Conservation (phyloP, 805 yeast genomes). For the Lipomyces yamadae region DNA sequence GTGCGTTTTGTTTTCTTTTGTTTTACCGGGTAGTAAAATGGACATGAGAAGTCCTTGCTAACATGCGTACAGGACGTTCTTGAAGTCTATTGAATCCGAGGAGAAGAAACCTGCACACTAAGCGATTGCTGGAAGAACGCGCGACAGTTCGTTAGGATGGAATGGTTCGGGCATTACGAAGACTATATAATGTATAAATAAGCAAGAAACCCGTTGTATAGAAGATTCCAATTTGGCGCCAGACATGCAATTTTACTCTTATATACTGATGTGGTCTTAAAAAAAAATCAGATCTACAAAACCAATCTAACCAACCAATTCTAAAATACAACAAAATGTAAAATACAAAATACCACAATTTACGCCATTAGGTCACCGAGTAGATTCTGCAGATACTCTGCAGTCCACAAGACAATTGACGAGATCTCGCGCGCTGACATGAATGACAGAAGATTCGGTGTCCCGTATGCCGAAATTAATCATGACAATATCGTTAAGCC, state of each 20-base stretch:
- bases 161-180: neutral
- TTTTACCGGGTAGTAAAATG: neutral
- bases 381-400: neutral
- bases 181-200: neutral
- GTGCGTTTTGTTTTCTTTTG: constrained; percentile 39
- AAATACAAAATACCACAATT: neutral
- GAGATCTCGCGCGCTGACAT: constrained; percentile 23
- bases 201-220: neutral
- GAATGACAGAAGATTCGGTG: constrained; percentile 19
- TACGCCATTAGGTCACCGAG: neutral
- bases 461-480: constrained; percentile 28
- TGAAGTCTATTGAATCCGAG: constrained; percentile 34
- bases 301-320: neutral
- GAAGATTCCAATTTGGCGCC: neutral
- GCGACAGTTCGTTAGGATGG: neutral
- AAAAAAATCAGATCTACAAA: neutral
- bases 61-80: constrained; percentile 21
- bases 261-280: neutral
- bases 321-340: neutral
- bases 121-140: neutral
- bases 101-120: constrained; percentile 26
- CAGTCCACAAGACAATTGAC: constrained; percentile 25
- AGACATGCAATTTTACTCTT: neutral
- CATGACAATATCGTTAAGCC: constrained; percentile 33
- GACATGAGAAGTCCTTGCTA: neutral